A percentile compares a stretch with the other conserved stretches of the same genome.
Evolutionary conservation across 2,329 filamentous ascomycete genomes (phyloP).

Genomic region (Alternaria novae-zelandiae): DNA sequence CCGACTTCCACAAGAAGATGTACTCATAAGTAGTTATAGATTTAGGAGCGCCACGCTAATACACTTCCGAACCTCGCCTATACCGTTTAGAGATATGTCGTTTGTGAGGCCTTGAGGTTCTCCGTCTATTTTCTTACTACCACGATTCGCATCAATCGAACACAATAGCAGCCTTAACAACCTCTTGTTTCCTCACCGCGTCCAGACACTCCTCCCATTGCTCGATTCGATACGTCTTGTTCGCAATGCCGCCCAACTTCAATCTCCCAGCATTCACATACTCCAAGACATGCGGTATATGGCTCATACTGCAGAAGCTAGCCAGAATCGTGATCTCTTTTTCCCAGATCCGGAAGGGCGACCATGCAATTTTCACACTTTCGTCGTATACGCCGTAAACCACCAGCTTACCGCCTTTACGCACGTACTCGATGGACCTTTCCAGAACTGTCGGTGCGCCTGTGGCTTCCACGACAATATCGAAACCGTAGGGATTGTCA

Average conservation of each 20-base stretch:
- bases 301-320: constrained; percentile 69
- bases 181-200: constrained; percentile 73
- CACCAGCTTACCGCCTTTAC: constrained; percentile 73
- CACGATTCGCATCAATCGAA: constrained; percentile 57
- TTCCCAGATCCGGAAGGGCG: constrained; percentile 72
- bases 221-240: constrained; percentile 76
- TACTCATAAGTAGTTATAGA: not conserved
- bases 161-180: constrained; percentile 76
- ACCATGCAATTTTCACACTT: constrained; percentile 68
- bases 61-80: not conserved
- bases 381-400: constrained; percentile 74
- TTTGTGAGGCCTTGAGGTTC: not conserved
- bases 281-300: constrained; percentile 35
- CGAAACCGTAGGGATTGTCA: constrained; percentile 74
- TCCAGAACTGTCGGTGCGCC: constrained; percentile 73
- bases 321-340: constrained; percentile 76
- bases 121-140: not conserved
- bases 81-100: not conserved
- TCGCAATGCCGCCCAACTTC: constrained; percentile 71
- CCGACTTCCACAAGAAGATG: constrained; percentile 7
- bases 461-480: constrained; percentile 75
- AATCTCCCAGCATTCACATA: constrained; percentile 65
- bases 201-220: constrained; percentile 74
- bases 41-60: not conserved
- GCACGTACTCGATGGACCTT: constrained; percentile 73